Base-by-base conservation (phyloP, 345 rosid genomes). In the Reutealis trisperma region DNA sequence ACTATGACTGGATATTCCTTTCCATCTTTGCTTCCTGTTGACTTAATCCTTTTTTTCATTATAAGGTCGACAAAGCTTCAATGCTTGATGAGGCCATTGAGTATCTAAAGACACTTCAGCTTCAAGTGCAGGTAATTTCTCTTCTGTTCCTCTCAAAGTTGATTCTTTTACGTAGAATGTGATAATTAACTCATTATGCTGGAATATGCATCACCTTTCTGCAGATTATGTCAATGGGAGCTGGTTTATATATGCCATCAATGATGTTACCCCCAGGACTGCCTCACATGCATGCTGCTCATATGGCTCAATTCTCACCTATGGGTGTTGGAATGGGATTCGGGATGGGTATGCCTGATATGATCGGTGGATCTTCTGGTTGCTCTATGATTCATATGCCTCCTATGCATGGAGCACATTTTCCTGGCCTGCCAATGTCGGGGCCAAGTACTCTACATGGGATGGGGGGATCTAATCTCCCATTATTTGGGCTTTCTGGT, bases 1-100 rank as follows among this genome's bases (percentile, higher is more conserved):
- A 49, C 65, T 62, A 21, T 47, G 67, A n/a, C 44, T 74, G 51
- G 6, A 37, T 80, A 41, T 10, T 57, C 72, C 16, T 61, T 49
- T 57, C 51, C 63, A 22, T 75, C 16, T 68, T 32, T 71, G 60
- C 57, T 72, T 71, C 45, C 63, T 59, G 54, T 37, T 86, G 71
- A 77, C 81, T 66, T 57, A 18, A 59, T 52, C 37, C 54, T 10
- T 72, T 80, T 76, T 85, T 64, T 72, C 80, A 47, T 47, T 78
- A 22, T 47, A 68, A 92, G 97, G 95, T 90, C 85, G 98, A 94
- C 87, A 94, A 93, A 84, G 97, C 98, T 85, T 93, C 98, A 2
- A 90, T 94, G 97, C 93, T 94, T 44, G 98, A 94, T 72, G 97
- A 94, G 88, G 98, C 98, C 42, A 94, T 94, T 24, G 97, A 93